Percentiles rank a stretch among this genome's conserved stretches.
phyloP scores from a whole-genome alignment of 2,329 filamentous ascomycete species.

The Epichloe elymi region DNA sequence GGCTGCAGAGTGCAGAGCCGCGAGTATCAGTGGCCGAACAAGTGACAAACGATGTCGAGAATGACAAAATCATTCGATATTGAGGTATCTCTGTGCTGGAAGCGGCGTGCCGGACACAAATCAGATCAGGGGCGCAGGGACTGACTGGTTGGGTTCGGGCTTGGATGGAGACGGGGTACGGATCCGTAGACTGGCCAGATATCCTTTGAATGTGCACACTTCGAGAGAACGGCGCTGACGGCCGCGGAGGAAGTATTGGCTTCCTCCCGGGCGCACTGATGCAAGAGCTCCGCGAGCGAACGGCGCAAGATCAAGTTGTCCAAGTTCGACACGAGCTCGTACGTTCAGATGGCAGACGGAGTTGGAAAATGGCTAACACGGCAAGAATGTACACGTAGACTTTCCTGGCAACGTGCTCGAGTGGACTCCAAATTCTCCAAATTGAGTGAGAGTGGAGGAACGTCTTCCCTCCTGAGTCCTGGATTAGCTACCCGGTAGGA shows the following conservation, averaged over 20 bases:
- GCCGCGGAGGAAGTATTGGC: background rate
- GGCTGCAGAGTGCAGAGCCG: background rate
- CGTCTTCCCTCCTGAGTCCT: too few relatives aligned
- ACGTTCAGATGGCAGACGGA: too few relatives aligned
- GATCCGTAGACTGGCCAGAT: background rate
- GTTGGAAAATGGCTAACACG: too few relatives aligned
- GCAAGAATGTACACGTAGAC: background rate
- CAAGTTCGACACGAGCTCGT: too few relatives aligned
- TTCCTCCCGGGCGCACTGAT: background rate
- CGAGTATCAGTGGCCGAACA: background rate
- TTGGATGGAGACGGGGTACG: background rate
- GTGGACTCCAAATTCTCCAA: constrained; percentile 1
- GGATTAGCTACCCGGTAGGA: too few relatives aligned
- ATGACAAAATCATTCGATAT: background rate
- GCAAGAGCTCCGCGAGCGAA: too few relatives aligned
- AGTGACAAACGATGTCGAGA: background rate
- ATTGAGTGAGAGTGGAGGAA: constrained; percentile 1
- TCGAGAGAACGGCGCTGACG: background rate
- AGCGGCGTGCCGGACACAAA: background rate
- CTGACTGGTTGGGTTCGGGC: background rate
- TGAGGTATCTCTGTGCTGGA: background rate
- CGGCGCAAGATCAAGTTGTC: too few relatives aligned
- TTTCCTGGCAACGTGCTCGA: background rate
- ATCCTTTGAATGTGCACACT: background rate
- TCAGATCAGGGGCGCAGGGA: background rate